Conservation (phyloP, 2,329 filamentous ascomycete species). For the Ophiostoma sp. region DNA sequence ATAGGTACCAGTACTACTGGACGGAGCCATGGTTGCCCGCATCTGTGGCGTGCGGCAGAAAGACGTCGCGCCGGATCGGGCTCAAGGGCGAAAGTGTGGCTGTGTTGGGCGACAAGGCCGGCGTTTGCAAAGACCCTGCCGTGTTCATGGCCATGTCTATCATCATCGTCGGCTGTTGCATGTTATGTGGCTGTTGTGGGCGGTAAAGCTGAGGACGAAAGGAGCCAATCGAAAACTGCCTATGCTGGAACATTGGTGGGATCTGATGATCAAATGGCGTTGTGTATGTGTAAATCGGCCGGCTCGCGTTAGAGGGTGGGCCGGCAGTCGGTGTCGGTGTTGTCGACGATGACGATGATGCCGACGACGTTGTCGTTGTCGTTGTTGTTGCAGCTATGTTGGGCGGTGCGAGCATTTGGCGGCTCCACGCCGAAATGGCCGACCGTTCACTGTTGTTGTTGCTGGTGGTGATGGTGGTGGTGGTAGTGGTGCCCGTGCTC, state of each 20-base stretch:
- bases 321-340: not conserved
- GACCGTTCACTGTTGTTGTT: not conserved
- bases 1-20: not conserved
- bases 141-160: not conserved
- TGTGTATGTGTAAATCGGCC: not conserved
- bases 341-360: not conserved
- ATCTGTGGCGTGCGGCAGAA: not conserved
- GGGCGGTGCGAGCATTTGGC: not conserved
- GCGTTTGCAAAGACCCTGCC: not conserved
- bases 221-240: too few species aligned
- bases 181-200: too few species aligned
- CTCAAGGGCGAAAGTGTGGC: not conserved
- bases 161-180: not conserved
- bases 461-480: not conserved
- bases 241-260: not conserved
- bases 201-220: too few species aligned
- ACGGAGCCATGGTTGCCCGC: not conserved
- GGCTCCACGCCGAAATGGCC: not conserved
- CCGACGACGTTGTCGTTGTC: not conserved
- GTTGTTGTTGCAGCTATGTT: not conserved
- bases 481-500: not conserved
- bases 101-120: not conserved
- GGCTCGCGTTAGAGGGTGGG: too few species aligned
- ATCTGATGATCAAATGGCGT: constrained; percentile 11
- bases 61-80: not conserved